A percentile compares a stretch with the other conserved stretches of the same genome.
Conservation (phyloP, 225 moss, liverwort and hornwort species). For the Marchantia polymorpha region DNA sequence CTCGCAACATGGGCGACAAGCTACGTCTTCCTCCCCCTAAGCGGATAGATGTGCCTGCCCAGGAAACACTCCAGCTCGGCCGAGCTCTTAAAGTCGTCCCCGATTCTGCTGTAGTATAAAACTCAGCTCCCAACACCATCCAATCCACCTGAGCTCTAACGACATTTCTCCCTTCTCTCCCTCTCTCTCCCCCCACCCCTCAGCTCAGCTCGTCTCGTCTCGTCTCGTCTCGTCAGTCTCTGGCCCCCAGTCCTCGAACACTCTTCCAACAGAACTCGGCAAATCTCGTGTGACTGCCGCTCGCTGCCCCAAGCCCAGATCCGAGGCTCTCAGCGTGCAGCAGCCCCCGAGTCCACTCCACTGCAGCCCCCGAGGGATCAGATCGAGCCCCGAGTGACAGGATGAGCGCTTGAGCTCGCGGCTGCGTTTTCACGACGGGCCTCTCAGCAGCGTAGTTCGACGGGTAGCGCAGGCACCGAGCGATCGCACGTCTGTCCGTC, state of each 20-base stretch:
- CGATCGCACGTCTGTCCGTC: too few relatives aligned
- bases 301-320: neutral
- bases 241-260: neutral
- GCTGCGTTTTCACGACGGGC: too few relatives aligned
- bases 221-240: neutral
- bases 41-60: constrained; percentile 4
- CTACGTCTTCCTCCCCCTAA: neutral
- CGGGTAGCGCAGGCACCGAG: too few relatives aligned
- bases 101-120: neutral
- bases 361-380: too few relatives aligned
- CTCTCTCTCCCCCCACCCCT: neutral
- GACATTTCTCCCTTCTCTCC: neutral
- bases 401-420: neutral
- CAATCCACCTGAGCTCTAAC: neutral
- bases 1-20: constrained; percentile 15
- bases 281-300: neutral
- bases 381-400: neutral
- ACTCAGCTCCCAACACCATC: neutral
- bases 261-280: neutral
- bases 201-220: too few relatives aligned
- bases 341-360: neutral
- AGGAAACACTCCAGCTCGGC: constrained; percentile 17
- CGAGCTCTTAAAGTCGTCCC: neutral
- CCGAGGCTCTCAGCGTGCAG: neutral
- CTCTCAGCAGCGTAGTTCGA: too few relatives aligned